phyloP scores from a whole-genome alignment of 2,329 filamentous ascomycete species.

The Epichloe sylvatica region DNA sequence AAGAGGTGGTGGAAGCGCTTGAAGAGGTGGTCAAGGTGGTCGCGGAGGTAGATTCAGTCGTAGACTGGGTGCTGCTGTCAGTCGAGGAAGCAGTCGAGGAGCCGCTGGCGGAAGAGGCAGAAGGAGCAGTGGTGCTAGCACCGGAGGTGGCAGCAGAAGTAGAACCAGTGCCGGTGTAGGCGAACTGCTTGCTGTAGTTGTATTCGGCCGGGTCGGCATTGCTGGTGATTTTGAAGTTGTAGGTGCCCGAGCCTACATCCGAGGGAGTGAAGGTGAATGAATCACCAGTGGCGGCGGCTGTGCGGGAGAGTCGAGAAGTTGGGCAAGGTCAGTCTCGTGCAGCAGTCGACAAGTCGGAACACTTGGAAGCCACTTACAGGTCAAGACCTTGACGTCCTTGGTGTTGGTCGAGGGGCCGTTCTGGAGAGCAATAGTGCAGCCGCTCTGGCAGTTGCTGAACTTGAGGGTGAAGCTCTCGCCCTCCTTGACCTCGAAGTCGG shows the following conservation, averaged over 20 bases:
- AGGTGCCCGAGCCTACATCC: slow-evolving; percentile 16
- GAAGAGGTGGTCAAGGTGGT: slow-evolving; percentile 3
- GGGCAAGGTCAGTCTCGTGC: neutral
- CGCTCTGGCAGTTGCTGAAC: slow-evolving; percentile 17
- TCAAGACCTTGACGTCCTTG: slow-evolving; percentile 17
- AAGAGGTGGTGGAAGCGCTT: neutral
- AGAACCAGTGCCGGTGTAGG: slow-evolving; percentile 14
- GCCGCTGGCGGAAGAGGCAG: slow-evolving; percentile 1
- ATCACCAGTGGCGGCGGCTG: slow-evolving; percentile 10
- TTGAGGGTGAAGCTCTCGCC: slow-evolving; percentile 20
- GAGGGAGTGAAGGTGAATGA: slow-evolving; percentile 17
- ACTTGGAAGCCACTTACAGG: slow-evolving; percentile 13
- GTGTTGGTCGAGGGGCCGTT: slow-evolving; percentile 17
- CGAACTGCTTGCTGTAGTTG: slow-evolving; percentile 23
- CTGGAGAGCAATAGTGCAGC: slow-evolving; percentile 23
- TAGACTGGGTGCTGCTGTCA: slow-evolving; percentile 4
- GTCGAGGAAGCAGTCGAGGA: slow-evolving; percentile 4
- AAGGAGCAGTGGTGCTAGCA: slow-evolving; percentile 5
- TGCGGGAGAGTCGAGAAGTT: neutral
- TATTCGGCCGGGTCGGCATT: slow-evolving; percentile 10
- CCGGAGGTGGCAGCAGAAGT: slow-evolving; percentile 5
- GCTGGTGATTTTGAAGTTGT: slow-evolving; percentile 22
- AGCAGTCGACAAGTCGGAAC: neutral
- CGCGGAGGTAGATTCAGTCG: slow-evolving; percentile 2
- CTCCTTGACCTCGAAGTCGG: slow-evolving; percentile 14